Base-by-base conservation (phyloP, 441 rosid genomes). In the Jatropha podagrica region DNA sequence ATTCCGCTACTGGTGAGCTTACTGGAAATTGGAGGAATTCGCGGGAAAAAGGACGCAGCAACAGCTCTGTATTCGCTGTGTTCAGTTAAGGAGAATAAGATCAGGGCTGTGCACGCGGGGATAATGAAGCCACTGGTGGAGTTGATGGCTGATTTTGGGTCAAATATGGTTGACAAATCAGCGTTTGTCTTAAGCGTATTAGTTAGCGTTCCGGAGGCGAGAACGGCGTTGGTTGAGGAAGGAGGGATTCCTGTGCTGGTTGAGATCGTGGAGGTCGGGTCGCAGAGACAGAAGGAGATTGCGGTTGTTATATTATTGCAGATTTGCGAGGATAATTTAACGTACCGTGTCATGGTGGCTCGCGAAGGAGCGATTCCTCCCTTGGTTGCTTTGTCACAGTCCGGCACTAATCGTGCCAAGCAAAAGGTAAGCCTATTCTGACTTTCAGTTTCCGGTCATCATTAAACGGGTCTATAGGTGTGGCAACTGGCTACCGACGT, bases 281-380 rank as follows among this genome's bases (percentile, higher is more conserved):
- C 98, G 0, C 95, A 88, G 79, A 83, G 96, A 74, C 99, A 93
- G 81, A 95, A 88, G 84, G 98, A 95, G 86, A 88, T 92, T 63
- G 91, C 91, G 72, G 93, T 78, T 18, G 86, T 83, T 46, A 83
- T 92, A 4, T 72, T 95, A 72, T 73, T 93, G 46, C 89, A 83
- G 82, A 68, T 95, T 0, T 93, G 99, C 74, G 96, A 95, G 27
- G 91, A 87, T 9, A 93, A 86, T 77, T 80, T 82, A 51, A 80
- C 81, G 71, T 82, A 84, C 79, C 85, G 98, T 41, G 84, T 89
- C 13, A 74, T 88, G 97, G 96, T 95, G 80, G 88, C 87, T 38
- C 90, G 98, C 20, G 99, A 95, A 85, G 99, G 99, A 73, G 96
- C 96, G 59, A 93, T 95, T 44, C 97, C 98, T 74, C 92, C 98